Evolutionary conservation across 768 basidiomycete species (phyloP).

Genomic region (Termitomyces bulborhizus): DNA sequence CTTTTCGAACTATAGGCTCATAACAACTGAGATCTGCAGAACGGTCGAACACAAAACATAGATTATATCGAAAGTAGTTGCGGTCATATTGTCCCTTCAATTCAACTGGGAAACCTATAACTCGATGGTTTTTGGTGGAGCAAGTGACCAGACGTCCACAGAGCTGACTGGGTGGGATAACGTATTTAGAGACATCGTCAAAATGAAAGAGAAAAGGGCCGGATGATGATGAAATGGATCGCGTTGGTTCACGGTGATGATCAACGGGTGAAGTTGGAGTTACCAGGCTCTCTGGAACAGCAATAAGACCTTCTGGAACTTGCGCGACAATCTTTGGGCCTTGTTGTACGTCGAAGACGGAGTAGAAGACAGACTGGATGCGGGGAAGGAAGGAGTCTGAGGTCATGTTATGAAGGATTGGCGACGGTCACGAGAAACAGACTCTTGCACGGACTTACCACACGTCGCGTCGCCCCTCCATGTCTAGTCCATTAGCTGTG

Average conservation of each 20-base stretch:
- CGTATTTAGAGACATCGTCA: conserved; percentile 86
- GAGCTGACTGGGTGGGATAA: conserved; percentile 82
- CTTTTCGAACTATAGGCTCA: conserved; percentile 93
- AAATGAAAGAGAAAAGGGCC: conserved; percentile 75
- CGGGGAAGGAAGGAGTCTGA: conserved; percentile 69
- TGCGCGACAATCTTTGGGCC: conserved; percentile 92
- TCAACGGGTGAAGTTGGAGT: conserved; percentile 25
- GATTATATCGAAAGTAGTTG: conserved; percentile 88
- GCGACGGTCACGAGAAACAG: no score
- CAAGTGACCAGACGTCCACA: conserved; percentile 89
- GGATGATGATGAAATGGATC: conserved; percentile 42
- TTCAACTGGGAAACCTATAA: conserved; percentile 89
- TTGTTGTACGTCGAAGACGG: conserved; percentile 79
- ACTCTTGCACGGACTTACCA: not conserved
- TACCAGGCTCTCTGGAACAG: conserved; percentile 30
- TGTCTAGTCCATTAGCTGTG: conserved; percentile 25
- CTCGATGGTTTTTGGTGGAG: conserved; percentile 72
- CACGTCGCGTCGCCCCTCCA: conserved; percentile 1
- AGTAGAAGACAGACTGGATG: conserved; percentile 89
- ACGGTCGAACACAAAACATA: conserved; percentile 95
- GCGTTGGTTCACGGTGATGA: conserved; percentile 31
- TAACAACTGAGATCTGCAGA: conserved; percentile 91
- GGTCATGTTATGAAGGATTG: conserved; percentile 15
- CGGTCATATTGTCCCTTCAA: conserved; percentile 72
- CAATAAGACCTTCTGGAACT: conserved; percentile 88